Base-by-base conservation (phyloP, 306 rosid species). In the Gastrolobium villosum region DNA sequence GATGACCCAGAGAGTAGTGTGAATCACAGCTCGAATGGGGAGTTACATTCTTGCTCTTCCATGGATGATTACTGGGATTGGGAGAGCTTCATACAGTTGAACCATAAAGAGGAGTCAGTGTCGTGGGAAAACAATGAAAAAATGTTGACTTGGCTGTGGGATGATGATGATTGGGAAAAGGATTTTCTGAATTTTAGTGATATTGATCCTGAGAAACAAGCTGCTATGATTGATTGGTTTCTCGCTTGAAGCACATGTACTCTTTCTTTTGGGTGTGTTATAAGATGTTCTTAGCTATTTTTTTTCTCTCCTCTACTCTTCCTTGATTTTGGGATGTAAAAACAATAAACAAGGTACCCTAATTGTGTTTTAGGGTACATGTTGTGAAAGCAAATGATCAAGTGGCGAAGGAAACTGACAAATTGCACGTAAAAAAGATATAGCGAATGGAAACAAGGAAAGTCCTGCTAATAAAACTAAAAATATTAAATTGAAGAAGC, bases 211-310 rank as follows among this genome's bases (percentile, higher is more conserved):
- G 83, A 83, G 6, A 79, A 77, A 20, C 83, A 80, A 30, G 82
- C 74, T 43, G 91, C 79, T 4, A 62, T 82, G 74, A 20, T 82
- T 30, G 78, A 83, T 70, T 86, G 90, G 85, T 82, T 89, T 40
- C 82, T 78, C 2, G 82, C 89, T 40, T 89, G 63, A 40, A 6
- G 8, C 5, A 9, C 6, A 20, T 20, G 26, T 20, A 20, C 26
- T 20, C 26, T 20, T 20, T 20, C 26, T 20, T 20, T 20, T 20
- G 26, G 26, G 26, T 20, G 26, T 20, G 26, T 20, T 20, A 20
- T 20, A 20, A 20, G 26, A 20, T 20, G 26, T 20, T 20, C 26
- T 20, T 20, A 20, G 26, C 26, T 20, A 20, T 20, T 20, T 20
- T 20, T 20, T 20, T 20, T 20, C 26, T 20, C 26, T 20, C 26